Evolutionary conservation across 345 rosid species (phyloP).

Genomic region (Linum usitatissimum): DNA sequence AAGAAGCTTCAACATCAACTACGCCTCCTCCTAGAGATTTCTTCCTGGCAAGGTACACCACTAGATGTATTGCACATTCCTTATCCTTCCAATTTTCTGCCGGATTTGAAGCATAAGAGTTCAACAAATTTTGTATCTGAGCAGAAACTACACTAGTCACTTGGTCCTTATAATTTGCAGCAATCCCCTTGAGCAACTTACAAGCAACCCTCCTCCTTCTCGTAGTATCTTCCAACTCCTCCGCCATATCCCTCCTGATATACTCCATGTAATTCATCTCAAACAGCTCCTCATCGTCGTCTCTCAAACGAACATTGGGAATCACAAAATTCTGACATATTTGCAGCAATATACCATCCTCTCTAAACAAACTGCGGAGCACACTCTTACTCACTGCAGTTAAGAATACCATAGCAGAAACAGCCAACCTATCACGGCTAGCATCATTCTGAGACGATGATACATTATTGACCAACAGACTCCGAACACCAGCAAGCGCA

Average conservation of each 20-base stretch:
- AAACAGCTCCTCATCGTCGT: conserved; percentile 92
- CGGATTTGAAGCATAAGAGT: conserved; percentile 58
- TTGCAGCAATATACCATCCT: conserved; percentile 61
- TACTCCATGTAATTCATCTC: conserved; percentile 96
- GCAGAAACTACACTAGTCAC: conserved; percentile 58
- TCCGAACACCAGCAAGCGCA: conserved; percentile 68
- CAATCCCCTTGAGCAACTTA: conserved; percentile 89
- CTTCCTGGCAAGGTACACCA: conserved; percentile 77
- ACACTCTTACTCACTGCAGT: conserved; percentile 90
- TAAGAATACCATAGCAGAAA: conserved; percentile 84
- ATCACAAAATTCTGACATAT: conserved; percentile 89
- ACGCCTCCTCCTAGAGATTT: conserved; percentile 54
- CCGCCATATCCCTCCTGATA: conserved; percentile 98
- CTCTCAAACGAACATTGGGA: conserved; percentile 87
- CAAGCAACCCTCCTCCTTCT: conserved; percentile 89
- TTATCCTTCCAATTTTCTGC: conserved; percentile 80
- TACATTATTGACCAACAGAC: conserved; percentile 65
- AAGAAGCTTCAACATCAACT: conserved; percentile 81
- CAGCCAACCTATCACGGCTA: conserved; percentile 66
- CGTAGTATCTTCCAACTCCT: conserved; percentile 80
- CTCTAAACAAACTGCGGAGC: conserved; percentile 74
- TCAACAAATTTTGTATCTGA: conserved; percentile 67
- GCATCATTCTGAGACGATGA: conserved; percentile 36
- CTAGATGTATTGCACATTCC: conserved; percentile 90
- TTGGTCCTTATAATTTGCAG: conserved; percentile 59